A percentile compares a stretch with the other conserved stretches of the same genome.
Conservation (phyloP, 805 yeast species). For the Candida qinlingensis region DNA sequence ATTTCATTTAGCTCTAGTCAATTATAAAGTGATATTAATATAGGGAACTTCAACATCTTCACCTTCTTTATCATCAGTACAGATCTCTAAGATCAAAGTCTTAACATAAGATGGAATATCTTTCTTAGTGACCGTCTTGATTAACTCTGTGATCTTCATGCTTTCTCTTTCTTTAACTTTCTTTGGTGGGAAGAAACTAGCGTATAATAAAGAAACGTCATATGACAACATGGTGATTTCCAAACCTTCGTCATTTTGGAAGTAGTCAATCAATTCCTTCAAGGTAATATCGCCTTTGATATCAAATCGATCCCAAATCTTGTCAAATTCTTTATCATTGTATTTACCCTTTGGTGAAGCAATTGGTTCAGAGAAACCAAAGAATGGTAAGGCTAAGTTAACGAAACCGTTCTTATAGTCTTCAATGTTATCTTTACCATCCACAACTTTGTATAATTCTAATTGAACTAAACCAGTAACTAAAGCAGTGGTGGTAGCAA, state of each 20-base stretch:
- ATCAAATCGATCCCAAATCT: constrained; percentile 93
- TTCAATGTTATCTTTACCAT: constrained; percentile 68
- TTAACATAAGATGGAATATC: constrained; percentile 69
- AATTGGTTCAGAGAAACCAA: constrained; percentile 95
- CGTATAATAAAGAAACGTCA: constrained; percentile 85
- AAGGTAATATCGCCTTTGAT: constrained; percentile 72
- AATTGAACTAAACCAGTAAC: constrained; percentile 93
- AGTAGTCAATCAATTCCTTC: constrained; percentile 65
- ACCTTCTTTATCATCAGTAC: constrained; percentile 87
- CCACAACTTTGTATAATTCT: constrained; percentile 87
- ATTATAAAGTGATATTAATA: constrained; percentile 54
- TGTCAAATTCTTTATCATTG: constrained; percentile 73
- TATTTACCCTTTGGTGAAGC: constrained; percentile 79
- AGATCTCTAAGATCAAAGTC: constrained; percentile 80
- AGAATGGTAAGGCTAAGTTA: constrained; percentile 89
- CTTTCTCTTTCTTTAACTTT: constrained; percentile 74
- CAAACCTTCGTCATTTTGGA: constrained; percentile 77
- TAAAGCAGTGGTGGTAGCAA: constrained; percentile 97
- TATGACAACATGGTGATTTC: constrained; percentile 88
- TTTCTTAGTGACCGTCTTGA: constrained; percentile 81
- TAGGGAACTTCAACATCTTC: constrained; percentile 96
- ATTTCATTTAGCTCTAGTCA: background rate
- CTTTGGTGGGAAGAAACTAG: constrained; percentile 90
- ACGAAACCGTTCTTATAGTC: constrained; percentile 89
- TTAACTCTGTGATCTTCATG: constrained; percentile 65